Evolutionary conservation across 352 stramenopile genomes (phyloP).

Genomic region (Peronospora tabacina): DNA sequence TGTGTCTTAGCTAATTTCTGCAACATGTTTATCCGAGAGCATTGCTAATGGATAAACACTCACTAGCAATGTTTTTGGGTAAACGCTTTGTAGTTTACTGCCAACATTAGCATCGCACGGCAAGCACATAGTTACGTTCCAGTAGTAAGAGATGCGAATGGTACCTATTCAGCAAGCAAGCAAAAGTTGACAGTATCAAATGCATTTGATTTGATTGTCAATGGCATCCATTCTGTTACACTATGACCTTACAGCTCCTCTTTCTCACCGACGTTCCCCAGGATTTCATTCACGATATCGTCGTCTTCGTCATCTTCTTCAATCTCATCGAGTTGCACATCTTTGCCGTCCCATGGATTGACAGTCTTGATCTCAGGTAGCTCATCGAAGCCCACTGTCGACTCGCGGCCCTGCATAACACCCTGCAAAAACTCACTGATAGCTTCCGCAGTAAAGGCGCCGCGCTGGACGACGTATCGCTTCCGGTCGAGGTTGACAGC

Average conservation of each 20-base stretch:
- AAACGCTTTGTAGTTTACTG: neutral
- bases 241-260: slow-evolving; percentile 60
- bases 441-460: slow-evolving; percentile 53
- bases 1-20: neutral
- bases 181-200: neutral
- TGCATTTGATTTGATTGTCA: slow-evolving; percentile 9
- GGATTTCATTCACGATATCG: slow-evolving; percentile 84
- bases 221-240: slow-evolving; percentile 13
- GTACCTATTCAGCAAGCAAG: neutral
- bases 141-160: no score
- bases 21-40: neutral
- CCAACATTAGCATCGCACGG: no score
- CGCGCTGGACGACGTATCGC: slow-evolving; percentile 74
- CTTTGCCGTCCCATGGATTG: slow-evolving; percentile 73
- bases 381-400: slow-evolving; percentile 51
- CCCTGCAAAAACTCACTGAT: slow-evolving; percentile 71
- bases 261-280: slow-evolving; percentile 49
- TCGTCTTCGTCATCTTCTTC: slow-evolving; percentile 81
- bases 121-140: neutral
- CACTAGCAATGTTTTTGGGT: neutral
- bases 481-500: slow-evolving; percentile 85
- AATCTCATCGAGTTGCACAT: slow-evolving; percentile 60
- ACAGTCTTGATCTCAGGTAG: slow-evolving; percentile 60
- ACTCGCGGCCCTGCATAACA: slow-evolving; percentile 61
- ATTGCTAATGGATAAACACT: no score